These are phyloP conservation scores for Penicillium capsulatum DNA, from an alignment of 2,329 filamentous ascomycete species.

Conservation along the genomic window DNA sequence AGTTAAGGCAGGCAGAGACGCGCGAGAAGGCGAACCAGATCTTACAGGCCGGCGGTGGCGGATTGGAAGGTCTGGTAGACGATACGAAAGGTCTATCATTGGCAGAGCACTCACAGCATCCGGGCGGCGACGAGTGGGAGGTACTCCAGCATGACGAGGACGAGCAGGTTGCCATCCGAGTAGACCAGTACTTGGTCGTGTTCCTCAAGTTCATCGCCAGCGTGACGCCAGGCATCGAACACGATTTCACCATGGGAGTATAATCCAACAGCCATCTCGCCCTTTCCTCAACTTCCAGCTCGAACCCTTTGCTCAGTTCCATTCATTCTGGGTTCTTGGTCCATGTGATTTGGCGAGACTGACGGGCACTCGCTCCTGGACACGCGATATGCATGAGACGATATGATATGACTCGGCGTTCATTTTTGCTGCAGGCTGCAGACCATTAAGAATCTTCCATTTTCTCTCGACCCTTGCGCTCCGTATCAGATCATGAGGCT, in stretches of 20 bases:
- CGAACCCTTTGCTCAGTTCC: not conserved
- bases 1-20: conserved; percentile 62
- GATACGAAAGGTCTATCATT: conserved; percentile 65
- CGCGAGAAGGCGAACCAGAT: conserved; percentile 28
- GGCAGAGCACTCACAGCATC: conserved; percentile 41
- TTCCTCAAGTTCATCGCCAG: conserved; percentile 69
- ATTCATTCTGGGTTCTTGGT: not conserved
- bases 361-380: conserved; percentile 1
- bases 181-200: conserved; percentile 51
- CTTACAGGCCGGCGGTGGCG: conserved; percentile 40
- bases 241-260: conserved; percentile 95
- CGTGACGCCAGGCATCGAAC: conserved; percentile 94
- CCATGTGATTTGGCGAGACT: not conserved
- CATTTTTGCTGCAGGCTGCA: conserved; percentile 12
- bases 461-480: conserved; percentile 2
- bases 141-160: conserved; percentile 52
- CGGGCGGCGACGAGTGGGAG: conserved; percentile 61
- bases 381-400: conserved; percentile 20
- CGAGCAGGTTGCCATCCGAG: conserved; percentile 47
- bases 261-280: no score
- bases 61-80: conserved; percentile 82
- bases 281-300: no score
- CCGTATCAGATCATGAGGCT: conserved; percentile 4
- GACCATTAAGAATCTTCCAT: conserved; percentile 2
- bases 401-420: conserved; percentile 23